Base-by-base conservation (phyloP, 1,139 yeast species). In the Ogataea hybrid region DNA sequence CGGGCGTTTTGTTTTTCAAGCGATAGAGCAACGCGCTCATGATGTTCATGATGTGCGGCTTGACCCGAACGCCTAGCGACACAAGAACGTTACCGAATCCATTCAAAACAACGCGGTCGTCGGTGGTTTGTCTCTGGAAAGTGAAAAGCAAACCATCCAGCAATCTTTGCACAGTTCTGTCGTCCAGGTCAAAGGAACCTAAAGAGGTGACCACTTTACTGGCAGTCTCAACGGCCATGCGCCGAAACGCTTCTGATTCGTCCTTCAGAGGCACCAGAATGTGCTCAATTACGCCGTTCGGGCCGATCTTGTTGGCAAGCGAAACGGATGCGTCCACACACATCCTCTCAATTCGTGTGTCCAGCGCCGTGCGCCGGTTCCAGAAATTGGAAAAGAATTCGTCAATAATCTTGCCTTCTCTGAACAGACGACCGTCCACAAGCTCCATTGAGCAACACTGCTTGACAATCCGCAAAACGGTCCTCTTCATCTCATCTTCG, bases 131-230 rank as follows among this genome's bases (percentile, higher is more conserved):
- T 46, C 86, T 88, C 61, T 88, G 96, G 58, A 86, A 85, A 0
- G 96, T 89, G 46, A 74, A 81, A n/a, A 90, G 63, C 2, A 88
- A 70, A 1, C 95, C 95, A 63, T 92, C 97, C 9, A 92, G 72
- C 32, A 92, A 66, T 35, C 81, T 67, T 35, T 78, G 75, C 51
- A 88, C 96, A 11, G 81, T 62, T 43, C 82, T 66, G 35, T 72
- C 81, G 23, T 75, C 67, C 21, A 82, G 57, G 39, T 77, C 84
- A 7, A 70, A 66, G 1, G 77, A 69, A 1, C 84, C 80, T 4
- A 70, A 53, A 5, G 65, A 51, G 2, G 64, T 57, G 1, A 80
- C 63, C 2, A 79, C 69, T 47, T 67, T 71, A 43, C 76, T 72
- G 1, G 84, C 68, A 0, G 96, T 75, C 45, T 83, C 90, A 5